Base-by-base conservation (phyloP, 2,329 filamentous ascomycete genomes). In the Pseudogymnoascus sp. region DNA sequence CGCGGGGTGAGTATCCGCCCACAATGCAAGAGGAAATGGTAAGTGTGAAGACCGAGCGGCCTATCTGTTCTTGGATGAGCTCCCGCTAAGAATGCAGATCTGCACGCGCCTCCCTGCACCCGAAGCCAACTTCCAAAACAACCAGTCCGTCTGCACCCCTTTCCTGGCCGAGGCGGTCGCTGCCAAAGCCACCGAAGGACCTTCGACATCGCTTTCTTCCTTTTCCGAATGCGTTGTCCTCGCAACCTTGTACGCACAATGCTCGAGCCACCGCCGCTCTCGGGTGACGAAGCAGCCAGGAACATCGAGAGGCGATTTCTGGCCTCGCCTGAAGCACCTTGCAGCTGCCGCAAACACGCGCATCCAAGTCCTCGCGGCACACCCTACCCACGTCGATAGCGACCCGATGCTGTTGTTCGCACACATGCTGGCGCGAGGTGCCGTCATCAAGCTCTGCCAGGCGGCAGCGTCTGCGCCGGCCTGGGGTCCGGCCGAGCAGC, bases 101-200 rank as follows among this genome's bases (percentile, higher is more conserved):
- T 63, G 62, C 15, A 75, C 73, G 9, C 70, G 74, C 5, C 69
- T 76, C 3, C 74, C 74, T 1, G 67, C 68, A 7, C 71, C 73
- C 1, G 74, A 76, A 35, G 61, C 66, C 5, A 70, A 72, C 8
- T 76, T 76, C 52, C 72, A 75, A 62, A 71, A 68, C n/a, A 71
- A 68, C 1, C 67, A 71, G 18, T 70, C 69, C 4, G 61, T 69
- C 3, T 31, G 65, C 10, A 36, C 13, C 10, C 4, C 62, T 7
- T 75, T 73, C 48, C 66, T 76, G 4, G 64, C 69, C 1, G 73
- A 75, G 35, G 69, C 67, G 2, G 10, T 36, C 12, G 35, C 35
- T 5, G 10, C 4, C 13, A 36, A 36, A 10, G 35, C 10, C 21
- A 21, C 68, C 74, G 27, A 65, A 65, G 25, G 62, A 58, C 61